phyloP scores from a whole-genome alignment of 352 stramenopile genomes.

The Hyaloperonospora brassicae region DNA sequence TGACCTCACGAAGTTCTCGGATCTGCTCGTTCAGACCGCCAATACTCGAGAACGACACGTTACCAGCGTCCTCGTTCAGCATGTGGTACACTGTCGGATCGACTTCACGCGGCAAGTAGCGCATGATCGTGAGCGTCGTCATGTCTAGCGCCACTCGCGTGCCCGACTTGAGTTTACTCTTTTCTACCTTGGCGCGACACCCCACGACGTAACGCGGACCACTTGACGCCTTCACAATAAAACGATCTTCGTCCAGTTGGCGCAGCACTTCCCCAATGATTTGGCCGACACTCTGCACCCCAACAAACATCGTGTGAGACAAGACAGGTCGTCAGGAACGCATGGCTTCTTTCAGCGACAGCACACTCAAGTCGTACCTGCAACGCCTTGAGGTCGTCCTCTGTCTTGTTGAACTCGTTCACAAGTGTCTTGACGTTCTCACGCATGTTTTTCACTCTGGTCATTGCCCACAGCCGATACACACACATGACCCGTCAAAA shows the following conservation, averaged over 20 bases:
- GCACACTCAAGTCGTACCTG: conserved; percentile 34
- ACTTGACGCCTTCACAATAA: conserved; percentile 98
- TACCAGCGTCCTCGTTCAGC: conserved; percentile 96
- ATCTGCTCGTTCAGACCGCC: conserved; percentile 99
- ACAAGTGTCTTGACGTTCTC: conserved; percentile 93
- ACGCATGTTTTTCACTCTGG: conserved; percentile 93
- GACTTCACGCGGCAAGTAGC: conserved; percentile 95
- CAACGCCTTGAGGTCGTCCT: conserved; percentile 95
- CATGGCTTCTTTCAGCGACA: too few relatives aligned
- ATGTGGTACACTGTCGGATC: conserved; percentile 99
- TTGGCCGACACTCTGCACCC: conserved; percentile 92
- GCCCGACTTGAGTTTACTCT: conserved; percentile 94
- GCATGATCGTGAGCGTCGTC: conserved; percentile 99
- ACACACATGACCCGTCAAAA: not conserved
- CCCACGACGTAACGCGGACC: conserved; percentile 98
- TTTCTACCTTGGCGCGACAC: conserved; percentile 91
- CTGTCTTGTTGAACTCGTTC: conserved; percentile 98
- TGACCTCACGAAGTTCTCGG: conserved; percentile 91
- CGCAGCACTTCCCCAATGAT: conserved; percentile 99
- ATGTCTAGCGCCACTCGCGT: conserved; percentile 98
- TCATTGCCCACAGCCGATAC: conserved; percentile 1
- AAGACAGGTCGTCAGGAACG: conserved; percentile 2
- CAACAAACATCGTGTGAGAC: conserved; percentile 3
- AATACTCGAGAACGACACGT: conserved; percentile 96
- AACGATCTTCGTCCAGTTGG: conserved; percentile 95